phyloP scores from a whole-genome alignment of 2,329 filamentous ascomycete genomes.

The Aureobasidium sp. region DNA sequence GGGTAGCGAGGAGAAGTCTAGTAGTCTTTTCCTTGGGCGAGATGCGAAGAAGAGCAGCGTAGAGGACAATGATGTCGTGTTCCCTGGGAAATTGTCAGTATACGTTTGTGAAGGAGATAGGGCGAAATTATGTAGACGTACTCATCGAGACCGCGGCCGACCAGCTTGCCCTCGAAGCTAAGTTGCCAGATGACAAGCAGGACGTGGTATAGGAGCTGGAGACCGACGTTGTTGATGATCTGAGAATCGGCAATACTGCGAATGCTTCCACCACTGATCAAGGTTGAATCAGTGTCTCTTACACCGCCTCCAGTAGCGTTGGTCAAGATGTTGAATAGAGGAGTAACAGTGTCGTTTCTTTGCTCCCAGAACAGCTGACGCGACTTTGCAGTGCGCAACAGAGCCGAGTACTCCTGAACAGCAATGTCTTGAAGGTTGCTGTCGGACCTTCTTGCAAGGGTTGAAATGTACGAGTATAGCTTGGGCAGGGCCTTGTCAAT shows the following conservation, averaged over 20 bases:
- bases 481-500: conserved; percentile 70
- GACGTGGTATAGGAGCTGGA: conserved; percentile 91
- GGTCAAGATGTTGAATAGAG: conserved; percentile 70
- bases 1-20: conserved; percentile 76
- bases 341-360: conserved; percentile 71
- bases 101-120: conserved; percentile 13
- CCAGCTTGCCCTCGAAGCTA: conserved; percentile 68
- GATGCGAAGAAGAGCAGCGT: conserved; percentile 81
- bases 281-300: conserved; percentile 56
- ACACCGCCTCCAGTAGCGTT: conserved; percentile 58
- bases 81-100: conserved; percentile 48
- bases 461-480: conserved; percentile 78
- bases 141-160: conserved; percentile 79
- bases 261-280: conserved; percentile 38
- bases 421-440: conserved; percentile 91
- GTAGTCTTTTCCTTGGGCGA: conserved; percentile 99
- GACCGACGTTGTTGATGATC: conserved; percentile 66
- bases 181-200: conserved; percentile 93
- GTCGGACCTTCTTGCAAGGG: conserved; percentile 75
- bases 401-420: conserved; percentile 78
- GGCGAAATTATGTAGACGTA: conserved; percentile 36
- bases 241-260: conserved; percentile 54
- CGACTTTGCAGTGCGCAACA: conserved; percentile 66
- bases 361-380: conserved; percentile 87
- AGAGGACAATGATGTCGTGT: conserved; percentile 84